Conservation (phyloP, 2,329 filamentous ascomycete species). For the Penicillium sp. region DNA sequence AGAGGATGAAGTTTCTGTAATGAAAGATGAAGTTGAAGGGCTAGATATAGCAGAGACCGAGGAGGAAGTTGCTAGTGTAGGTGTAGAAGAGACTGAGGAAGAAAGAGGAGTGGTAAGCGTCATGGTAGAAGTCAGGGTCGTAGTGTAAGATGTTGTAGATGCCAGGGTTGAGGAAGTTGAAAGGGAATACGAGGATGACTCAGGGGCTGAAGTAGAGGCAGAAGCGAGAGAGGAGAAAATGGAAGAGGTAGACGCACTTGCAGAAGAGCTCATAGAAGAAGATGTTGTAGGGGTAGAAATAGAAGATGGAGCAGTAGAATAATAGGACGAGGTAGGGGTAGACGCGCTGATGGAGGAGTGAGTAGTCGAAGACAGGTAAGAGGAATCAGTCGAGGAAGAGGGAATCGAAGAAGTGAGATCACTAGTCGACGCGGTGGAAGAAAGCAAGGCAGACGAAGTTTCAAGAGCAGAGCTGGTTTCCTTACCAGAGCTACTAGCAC, state of each 20-base stretch:
- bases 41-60: slow-evolving; percentile 9
- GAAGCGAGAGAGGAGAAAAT: slow-evolving; percentile 7
- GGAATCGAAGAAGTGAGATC: slow-evolving; percentile 13
- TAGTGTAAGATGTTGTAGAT: not conserved
- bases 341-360: slow-evolving; percentile 8
- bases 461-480: slow-evolving; percentile 22
- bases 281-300: slow-evolving; percentile 13
- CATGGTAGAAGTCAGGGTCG: not conserved
- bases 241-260: slow-evolving; percentile 15
- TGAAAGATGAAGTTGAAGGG: slow-evolving; percentile 18
- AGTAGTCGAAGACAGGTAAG: slow-evolving; percentile 13
- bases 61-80: slow-evolving; percentile 9
- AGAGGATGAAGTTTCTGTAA: slow-evolving; percentile 10
- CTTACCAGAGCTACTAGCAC: slow-evolving; percentile 20
- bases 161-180: not conserved
- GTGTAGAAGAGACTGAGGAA: slow-evolving; percentile 12
- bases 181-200: slow-evolving; percentile 5
- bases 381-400: slow-evolving; percentile 11
- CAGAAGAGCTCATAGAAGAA: slow-evolving; percentile 20
- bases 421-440: slow-evolving; percentile 14
- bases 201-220: not conserved
- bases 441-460: slow-evolving; percentile 18
- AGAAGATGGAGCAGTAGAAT: slow-evolving; percentile 13
- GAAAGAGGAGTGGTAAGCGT: slow-evolving; percentile 7
- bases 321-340: slow-evolving; percentile 8